Evolutionary conservation across 208 protist genomes (phyloP).

Genomic region (Leishmania lainsoni): DNA sequence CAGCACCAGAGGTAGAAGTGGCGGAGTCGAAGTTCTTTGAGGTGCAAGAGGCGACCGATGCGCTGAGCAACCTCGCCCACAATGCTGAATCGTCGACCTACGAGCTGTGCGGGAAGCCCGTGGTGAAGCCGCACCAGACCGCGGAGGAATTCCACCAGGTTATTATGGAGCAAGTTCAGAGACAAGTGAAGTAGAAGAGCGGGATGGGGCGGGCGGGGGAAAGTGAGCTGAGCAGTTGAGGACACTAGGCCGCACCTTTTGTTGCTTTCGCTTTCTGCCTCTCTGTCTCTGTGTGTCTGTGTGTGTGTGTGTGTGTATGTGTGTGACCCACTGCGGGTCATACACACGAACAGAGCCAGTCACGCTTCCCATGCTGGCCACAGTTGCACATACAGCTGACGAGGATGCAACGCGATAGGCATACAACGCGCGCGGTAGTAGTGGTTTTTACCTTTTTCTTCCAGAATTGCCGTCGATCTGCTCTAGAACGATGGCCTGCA

Average conservation of each 20-base stretch:
- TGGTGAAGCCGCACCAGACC: constrained; percentile 33
- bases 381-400: background rate
- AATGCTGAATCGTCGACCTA: constrained; percentile 43
- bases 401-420: background rate
- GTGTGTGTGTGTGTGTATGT: background rate
- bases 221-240: background rate
- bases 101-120: constrained; percentile 35
- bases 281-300: background rate
- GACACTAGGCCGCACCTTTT: background rate
- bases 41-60: constrained; percentile 80
- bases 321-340: background rate
- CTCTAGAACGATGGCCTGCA: background rate
- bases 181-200: constrained; percentile 19
- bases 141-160: constrained; percentile 43
- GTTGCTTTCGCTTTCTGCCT: background rate
- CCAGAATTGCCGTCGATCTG: background rate
- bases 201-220: too few species aligned
- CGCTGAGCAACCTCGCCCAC: constrained; percentile 84
- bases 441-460: background rate
- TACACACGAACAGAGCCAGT: background rate
- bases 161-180: constrained; percentile 40
- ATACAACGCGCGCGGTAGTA: background rate
- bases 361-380: background rate
- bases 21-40: constrained; percentile 66
- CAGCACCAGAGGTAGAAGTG: constrained; percentile 38